These are phyloP conservation scores for Rhizopogon roseolus DNA, from an alignment of 768 basidiomycete species.

Conservation along the genomic window DNA sequence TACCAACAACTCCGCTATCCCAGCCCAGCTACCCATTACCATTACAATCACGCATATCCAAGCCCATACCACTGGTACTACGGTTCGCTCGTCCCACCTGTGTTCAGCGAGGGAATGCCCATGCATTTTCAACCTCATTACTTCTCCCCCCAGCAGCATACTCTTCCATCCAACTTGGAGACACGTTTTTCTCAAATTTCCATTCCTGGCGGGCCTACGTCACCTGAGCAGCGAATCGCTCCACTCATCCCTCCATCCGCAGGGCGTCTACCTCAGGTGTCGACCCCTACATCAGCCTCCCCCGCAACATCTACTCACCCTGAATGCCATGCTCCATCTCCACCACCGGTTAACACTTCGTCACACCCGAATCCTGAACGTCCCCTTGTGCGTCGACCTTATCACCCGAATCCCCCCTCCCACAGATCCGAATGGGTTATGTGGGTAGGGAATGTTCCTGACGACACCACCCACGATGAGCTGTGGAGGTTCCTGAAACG, in stretches of 20 bases:
- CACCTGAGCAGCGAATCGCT: conserved; percentile 1
- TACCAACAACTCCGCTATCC: conserved; percentile 17
- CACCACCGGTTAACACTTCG: conserved; percentile 1
- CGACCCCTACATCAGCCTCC: conserved; percentile 2
- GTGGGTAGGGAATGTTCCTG: conserved; percentile 94
- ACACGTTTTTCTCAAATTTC: conserved; percentile 14
- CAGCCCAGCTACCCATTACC: conserved; percentile 28
- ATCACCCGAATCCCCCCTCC: conserved; percentile 68
- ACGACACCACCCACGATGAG: conserved; percentile 79
- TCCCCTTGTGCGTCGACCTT: conserved; percentile 42
- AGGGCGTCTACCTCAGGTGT: background rate
- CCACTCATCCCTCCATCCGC: background rate
- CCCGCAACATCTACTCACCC: background rate
- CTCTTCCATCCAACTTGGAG: conserved; percentile 15
- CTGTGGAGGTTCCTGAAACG: conserved; percentile 79
- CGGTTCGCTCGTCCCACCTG: conserved; percentile 13
- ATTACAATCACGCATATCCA: conserved; percentile 32
- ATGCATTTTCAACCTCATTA: conserved; percentile 30
- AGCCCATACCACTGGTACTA: conserved; percentile 48
- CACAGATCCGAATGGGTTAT: conserved; percentile 89
- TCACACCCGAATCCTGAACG: conserved; percentile 18
- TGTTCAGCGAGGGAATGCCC: conserved; percentile 25
- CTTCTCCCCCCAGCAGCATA: conserved; percentile 22
- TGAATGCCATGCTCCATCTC: background rate
- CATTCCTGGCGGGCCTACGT: conserved; percentile 8